A percentile compares a stretch with the other conserved stretches of the same genome.
phyloP scores from a whole-genome alignment of 2,329 filamentous ascomycete genomes.

The Aspergillus alliaceus region DNA sequence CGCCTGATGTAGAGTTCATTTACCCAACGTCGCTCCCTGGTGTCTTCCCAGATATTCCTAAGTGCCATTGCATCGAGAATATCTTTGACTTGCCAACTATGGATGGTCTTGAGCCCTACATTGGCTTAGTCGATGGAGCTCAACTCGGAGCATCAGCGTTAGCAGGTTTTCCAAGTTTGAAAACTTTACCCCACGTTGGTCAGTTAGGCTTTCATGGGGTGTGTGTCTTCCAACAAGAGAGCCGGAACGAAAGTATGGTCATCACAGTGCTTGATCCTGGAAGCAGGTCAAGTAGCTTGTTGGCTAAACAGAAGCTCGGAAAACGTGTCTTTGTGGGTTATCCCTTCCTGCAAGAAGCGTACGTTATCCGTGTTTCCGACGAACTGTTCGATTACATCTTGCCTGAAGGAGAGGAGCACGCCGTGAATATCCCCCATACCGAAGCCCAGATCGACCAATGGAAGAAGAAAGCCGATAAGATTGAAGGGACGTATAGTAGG shows the following conservation, averaged over 20 bases:
- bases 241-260: constrained; percentile 94
- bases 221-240: constrained; percentile 93
- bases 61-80: constrained; percentile 92
- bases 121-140: constrained; percentile 80
- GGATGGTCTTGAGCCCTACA: constrained; percentile 81
- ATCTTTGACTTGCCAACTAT: constrained; percentile 92
- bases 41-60: constrained; percentile 82
- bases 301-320: constrained; percentile 77
- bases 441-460: constrained; percentile 78
- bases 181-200: constrained; percentile 80
- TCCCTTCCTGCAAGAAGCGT: constrained; percentile 92
- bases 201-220: constrained; percentile 84
- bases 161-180: constrained; percentile 88
- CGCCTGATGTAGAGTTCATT: constrained; percentile 70
- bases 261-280: constrained; percentile 79
- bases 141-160: constrained; percentile 80
- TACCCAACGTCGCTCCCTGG: constrained; percentile 88
- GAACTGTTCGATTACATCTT: constrained; percentile 88
- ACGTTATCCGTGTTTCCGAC: constrained; percentile 84
- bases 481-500: constrained; percentile 88
- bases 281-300: constrained; percentile 65
- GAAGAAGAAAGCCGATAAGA: constrained; percentile 76
- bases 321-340: constrained; percentile 89
- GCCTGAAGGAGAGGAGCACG: constrained; percentile 62
- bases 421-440: constrained; percentile 69